These are phyloP conservation scores for Glaciozyma martinii DNA, from an alignment of 768 basidiomycete genomes.

Conservation along the genomic window DNA sequence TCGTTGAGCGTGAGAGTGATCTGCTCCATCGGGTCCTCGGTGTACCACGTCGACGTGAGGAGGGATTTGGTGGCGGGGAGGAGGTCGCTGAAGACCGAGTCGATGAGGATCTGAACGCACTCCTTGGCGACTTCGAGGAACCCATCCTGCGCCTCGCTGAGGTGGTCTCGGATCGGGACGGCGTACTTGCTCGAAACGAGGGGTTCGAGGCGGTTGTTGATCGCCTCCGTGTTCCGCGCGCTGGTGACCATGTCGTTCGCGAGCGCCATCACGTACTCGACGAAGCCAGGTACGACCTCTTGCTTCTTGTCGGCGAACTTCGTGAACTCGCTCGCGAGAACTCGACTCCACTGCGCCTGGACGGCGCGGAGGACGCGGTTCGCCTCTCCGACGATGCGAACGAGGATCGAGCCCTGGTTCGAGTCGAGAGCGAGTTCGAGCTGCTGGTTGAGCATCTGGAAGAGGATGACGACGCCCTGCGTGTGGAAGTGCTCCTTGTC, in stretches of 20 bases:
- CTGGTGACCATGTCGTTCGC: constrained; percentile 97
- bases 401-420: constrained; percentile 84
- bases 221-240: constrained; percentile 82
- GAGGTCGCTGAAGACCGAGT: constrained; percentile 89
- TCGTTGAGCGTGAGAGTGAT: constrained; percentile 92
- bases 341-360: constrained; percentile 78
- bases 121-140: constrained; percentile 97
- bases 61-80: constrained; percentile 74
- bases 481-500: constrained; percentile 81
- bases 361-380: constrained; percentile 80
- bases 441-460: constrained; percentile 90
- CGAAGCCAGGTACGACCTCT: constrained; percentile 74
- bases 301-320: constrained; percentile 64
- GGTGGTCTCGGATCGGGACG: constrained; percentile 64
- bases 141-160: constrained; percentile 96
- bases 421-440: constrained; percentile 90
- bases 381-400: constrained; percentile 77
- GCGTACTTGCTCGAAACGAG: constrained; percentile 90
- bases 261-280: constrained; percentile 91
- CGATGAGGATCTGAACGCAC: constrained; percentile 87
- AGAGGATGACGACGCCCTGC: constrained; percentile 86
- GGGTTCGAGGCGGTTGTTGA: constrained; percentile 75
- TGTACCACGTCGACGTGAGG: constrained; percentile 75
- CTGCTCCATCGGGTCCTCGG: constrained; percentile 69
- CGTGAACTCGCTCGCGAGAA: constrained; percentile 75